These are phyloP conservation scores for Synchytrium microbalum DNA, from an alignment of 371 early-diverging fungal species.

Conservation along the genomic window DNA sequence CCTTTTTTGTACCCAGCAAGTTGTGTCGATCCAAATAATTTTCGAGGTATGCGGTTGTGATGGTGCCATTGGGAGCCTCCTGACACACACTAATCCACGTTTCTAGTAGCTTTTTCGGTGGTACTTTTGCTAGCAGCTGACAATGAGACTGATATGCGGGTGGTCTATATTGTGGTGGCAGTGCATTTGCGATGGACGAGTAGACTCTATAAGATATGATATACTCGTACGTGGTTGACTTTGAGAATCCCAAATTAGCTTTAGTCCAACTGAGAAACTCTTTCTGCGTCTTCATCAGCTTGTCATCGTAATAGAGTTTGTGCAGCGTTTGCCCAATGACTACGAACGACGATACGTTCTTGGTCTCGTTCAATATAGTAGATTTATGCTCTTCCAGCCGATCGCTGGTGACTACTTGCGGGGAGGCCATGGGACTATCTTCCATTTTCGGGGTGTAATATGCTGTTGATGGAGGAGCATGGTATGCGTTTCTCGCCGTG, in stretches of 20 bases:
- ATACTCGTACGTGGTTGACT: conserved; percentile 45
- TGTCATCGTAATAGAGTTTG: conserved; percentile 41
- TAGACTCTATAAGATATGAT: conserved; percentile 40
- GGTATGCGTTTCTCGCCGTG: no score
- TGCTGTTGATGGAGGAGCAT: no score
- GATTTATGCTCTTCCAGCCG: no score
- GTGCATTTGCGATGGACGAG: conserved; percentile 33
- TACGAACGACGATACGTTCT: conserved; percentile 38
- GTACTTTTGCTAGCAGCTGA: conserved; percentile 40
- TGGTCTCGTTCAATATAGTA: conserved; percentile 30
- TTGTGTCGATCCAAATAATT: conserved; percentile 31
- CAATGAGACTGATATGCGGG: conserved; percentile 42
- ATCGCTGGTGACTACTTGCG: no score
- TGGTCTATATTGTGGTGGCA: conserved; percentile 25
- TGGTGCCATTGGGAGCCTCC: conserved; percentile 32
- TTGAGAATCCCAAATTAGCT: conserved; percentile 36
- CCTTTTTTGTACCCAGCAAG: no score
- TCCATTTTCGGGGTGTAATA: no score
- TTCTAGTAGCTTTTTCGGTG: conserved; percentile 34
- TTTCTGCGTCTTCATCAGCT: conserved; percentile 38
- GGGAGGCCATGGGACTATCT: no score
- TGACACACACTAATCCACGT: conserved; percentile 35
- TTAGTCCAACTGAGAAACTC: conserved; percentile 46
- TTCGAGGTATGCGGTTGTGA: conserved; percentile 40
- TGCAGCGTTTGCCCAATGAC: conserved; percentile 41